Evolutionary conservation across 148 eudicot genomes (phyloP).

Genomic region (Suaeda aralocaspica): DNA sequence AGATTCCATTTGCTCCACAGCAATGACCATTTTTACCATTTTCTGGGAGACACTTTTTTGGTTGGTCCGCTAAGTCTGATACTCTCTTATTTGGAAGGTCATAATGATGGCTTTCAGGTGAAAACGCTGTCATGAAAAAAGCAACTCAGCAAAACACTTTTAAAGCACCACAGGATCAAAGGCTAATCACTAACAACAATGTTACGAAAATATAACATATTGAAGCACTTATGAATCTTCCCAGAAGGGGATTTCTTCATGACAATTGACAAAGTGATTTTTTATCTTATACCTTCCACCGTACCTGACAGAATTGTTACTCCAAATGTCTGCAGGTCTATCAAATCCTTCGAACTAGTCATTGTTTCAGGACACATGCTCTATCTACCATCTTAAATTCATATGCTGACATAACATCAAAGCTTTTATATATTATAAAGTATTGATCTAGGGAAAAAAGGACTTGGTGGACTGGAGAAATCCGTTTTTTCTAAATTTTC

Average conservation of each 20-base stretch:
- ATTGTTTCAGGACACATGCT: neutral
- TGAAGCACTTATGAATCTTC: neutral
- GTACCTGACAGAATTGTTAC: no score
- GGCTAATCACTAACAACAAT: neutral
- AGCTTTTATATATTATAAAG: no score
- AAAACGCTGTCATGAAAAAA: slow-evolving; percentile 27
- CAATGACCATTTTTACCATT: slow-evolving; percentile 48
- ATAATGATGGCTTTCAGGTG: slow-evolving; percentile 29
- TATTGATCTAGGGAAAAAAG: no score
- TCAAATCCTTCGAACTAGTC: neutral
- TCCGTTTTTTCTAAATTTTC: no score
- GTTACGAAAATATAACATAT: neutral
- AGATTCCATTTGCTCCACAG: slow-evolving; percentile 73
- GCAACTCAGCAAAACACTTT: neutral
- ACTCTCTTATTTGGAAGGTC: slow-evolving; percentile 27
- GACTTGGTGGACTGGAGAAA: no score
- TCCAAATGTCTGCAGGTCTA: neutral
- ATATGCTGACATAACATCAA: neutral
- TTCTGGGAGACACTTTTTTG: slow-evolving; percentile 26
- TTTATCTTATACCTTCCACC: neutral
- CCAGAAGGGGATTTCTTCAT: neutral
- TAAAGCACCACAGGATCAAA: neutral
- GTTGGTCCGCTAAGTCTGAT: slow-evolving; percentile 25
- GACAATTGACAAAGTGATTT: neutral
- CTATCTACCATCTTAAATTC: neutral